phyloP scores from a whole-genome alignment of 331 rosid species.

The Malus hybrid region DNA sequence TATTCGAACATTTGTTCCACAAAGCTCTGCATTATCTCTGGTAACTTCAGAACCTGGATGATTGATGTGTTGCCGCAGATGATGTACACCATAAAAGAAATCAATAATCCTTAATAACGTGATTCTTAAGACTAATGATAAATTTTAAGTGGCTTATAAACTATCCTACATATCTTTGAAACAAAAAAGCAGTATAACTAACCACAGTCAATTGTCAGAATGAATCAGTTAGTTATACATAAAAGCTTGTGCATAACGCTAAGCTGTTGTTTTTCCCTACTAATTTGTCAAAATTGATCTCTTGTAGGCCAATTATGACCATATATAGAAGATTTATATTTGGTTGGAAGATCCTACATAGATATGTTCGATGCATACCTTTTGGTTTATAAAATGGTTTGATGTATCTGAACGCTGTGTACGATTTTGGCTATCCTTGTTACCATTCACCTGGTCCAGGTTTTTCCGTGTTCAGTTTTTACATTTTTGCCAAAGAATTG shows the following conservation, averaged over 20 bases:
- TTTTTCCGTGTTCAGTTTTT: background rate
- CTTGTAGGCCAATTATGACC: background rate
- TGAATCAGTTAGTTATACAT: background rate
- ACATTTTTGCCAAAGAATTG: background rate
- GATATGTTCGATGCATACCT: background rate
- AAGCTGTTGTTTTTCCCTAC: background rate
- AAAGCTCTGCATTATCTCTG: conserved; percentile 80
- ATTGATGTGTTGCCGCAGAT: conserved; percentile 74
- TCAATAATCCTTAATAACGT: conserved; percentile 23
- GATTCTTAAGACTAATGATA: conserved; percentile 21
- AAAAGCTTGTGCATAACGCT: background rate
- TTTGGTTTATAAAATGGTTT: background rate
- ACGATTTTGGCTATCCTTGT: background rate
- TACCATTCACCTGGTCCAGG: background rate
- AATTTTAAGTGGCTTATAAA: conserved; percentile 19
- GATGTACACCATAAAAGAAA: conserved; percentile 39
- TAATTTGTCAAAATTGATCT: background rate
- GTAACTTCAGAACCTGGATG: conserved; percentile 95
- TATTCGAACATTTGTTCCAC: conserved; percentile 53
- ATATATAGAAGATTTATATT: too few relatives aligned
- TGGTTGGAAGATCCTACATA: background rate
- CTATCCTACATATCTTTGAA: conserved; percentile 18
- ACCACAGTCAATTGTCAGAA: background rate
- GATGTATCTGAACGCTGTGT: background rate
- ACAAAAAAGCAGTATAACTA: conserved; percentile 18